Base-by-base conservation (phyloP, 306 rosid genomes). In the Trifolium pratense region DNA sequence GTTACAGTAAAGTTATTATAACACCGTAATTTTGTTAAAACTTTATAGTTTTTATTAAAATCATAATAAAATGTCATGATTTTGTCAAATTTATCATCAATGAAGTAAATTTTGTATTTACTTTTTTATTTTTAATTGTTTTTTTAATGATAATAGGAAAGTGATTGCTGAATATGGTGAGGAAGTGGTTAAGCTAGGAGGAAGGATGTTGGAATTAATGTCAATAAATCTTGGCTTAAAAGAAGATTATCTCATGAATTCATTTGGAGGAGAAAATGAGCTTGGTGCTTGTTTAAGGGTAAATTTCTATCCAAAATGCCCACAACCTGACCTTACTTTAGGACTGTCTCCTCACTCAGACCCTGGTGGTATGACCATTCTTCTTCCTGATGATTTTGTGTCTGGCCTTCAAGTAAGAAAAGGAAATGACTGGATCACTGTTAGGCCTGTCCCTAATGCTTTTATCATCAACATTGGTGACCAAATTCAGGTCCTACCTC, bases 281-380 rank as follows among this genome's bases (percentile, higher is more conserved):
- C 4, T 84, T 32, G 99, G 97, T 29, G 96, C 84, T 29, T 91
- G 97, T 61, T 59, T 94, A 48, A 88, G 99, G 85, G 93, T 83
- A 15, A 91, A 89, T 61, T 87, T 87, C 66, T 94, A 88, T 13
- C 97, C 99, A 9, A 88, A 84, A 39, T 94, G 99, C 11, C 99
- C 99, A 0, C 96, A 94, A 29, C 99, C 99, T 2, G 95, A 94
- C 71, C 90, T 89, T 13, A 94, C 99, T 8, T 82, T 94, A 1
- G 99, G 99, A 1, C 87, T 94, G 45, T 91, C 99, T 3, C 53
- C 92, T 10, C 99, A 94, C 87, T 94, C 99, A 0, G 99, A 94
- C 51, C 99, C 99, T 3, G 99, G 99, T 4, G 99, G 96, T n/a
- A 72, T 94, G 76, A 94, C 99, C 66, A 86, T 94, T 75, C 96